phyloP scores from a whole-genome alignment of 2,329 filamentous ascomycete species.

The Aspergillus intermedius region DNA sequence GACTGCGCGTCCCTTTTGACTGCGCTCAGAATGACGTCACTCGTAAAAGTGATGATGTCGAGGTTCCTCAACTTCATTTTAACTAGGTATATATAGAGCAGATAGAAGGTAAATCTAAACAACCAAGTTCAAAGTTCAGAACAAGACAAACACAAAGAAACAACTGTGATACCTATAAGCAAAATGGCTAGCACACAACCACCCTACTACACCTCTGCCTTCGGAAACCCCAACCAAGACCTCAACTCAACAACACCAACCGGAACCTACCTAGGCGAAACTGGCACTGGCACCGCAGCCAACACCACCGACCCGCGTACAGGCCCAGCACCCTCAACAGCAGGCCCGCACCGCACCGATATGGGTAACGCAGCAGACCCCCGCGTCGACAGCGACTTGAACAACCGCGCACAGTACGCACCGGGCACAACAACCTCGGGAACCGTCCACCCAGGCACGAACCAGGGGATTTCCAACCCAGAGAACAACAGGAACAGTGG shows the following conservation, averaged over 20 bases:
- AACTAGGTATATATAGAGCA: no score
- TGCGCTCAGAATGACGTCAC: no score
- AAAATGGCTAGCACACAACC: slow-evolving; percentile 10
- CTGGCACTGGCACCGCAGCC: background rate
- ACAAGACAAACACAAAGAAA: no score
- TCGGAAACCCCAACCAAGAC: slow-evolving; percentile 7
- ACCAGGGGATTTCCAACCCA: no score
- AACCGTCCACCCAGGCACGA: no score
- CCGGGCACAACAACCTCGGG: no score
- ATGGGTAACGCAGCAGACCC: slow-evolving; percentile 36
- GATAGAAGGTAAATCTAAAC: no score
- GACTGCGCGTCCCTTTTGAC: no score
- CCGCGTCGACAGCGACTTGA: slow-evolving; percentile 28
- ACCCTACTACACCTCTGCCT: slow-evolving; percentile 10
- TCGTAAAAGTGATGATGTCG: no score
- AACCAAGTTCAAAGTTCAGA: no score
- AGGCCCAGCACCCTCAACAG: slow-evolving; percentile 9
- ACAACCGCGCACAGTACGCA: slow-evolving; percentile 3
- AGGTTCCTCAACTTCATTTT: no score
- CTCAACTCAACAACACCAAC: slow-evolving; percentile 8
- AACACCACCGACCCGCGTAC: slow-evolving; percentile 5
- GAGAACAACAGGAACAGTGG: slow-evolving; percentile 10
- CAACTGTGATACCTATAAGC: slow-evolving; percentile 1
- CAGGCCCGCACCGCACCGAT: slow-evolving; percentile 12
- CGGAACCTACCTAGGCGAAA: slow-evolving; percentile 2